Conservation (phyloP, 2,329 filamentous ascomycete genomes). For the Ophiostoma himal-ulmi region DNA sequence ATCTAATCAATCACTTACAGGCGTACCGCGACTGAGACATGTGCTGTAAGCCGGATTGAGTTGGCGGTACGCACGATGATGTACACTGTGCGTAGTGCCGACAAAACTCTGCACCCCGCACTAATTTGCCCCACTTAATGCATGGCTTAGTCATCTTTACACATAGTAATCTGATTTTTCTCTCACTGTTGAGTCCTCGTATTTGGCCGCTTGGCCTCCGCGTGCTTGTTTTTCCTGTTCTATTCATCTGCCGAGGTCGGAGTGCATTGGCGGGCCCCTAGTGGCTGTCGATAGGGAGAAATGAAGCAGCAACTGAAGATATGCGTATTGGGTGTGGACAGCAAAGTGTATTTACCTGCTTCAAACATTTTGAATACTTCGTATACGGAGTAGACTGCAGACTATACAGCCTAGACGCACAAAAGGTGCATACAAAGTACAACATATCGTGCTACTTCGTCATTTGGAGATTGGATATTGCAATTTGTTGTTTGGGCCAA, state of each 20-base stretch:
- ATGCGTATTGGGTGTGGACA: neutral
- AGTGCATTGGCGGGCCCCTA: constrained; percentile 14
- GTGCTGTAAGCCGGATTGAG: neutral
- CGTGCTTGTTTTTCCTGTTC: neutral
- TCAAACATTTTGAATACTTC: neutral
- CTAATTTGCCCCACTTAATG: neutral
- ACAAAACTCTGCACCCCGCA: constrained; percentile 16
- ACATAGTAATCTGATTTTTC: neutral
- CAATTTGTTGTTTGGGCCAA: constrained; percentile 15
- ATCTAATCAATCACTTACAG: constrained; percentile 21
- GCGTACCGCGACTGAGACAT: neutral
- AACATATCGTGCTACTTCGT: constrained; percentile 5
- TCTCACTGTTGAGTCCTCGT: neutral
- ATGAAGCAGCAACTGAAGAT: neutral
- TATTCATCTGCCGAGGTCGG: constrained; percentile 20
- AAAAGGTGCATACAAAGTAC: too few species aligned
- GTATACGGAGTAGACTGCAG: neutral
- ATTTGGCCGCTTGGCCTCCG: neutral
- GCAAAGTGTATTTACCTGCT: neutral
- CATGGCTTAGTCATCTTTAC: neutral
- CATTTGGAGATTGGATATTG: constrained; percentile 22
- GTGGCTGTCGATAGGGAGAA: neutral
- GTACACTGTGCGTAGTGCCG: constrained; percentile 16
- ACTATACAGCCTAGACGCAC: too few species aligned
- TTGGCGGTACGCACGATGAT: neutral